phyloP scores from a whole-genome alignment of 176 grass and related monocot genomes.

The Coix lacrymajobi region DNA sequence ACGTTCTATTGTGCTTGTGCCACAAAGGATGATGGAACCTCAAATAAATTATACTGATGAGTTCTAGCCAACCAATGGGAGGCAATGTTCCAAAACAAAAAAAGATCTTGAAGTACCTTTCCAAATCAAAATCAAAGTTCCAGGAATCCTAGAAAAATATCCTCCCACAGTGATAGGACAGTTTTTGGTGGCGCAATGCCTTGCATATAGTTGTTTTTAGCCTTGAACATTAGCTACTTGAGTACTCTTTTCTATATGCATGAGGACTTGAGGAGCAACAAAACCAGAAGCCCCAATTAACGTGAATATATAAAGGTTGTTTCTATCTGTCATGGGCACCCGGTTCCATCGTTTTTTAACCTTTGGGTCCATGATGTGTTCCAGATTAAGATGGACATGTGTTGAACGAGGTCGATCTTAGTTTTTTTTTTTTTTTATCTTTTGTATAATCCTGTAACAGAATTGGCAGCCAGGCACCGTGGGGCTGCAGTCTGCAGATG shows the following conservation, averaged over 20 bases:
- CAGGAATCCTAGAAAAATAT: slow-evolving; percentile 8
- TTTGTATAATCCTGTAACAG: too few species aligned
- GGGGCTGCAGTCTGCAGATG: too few species aligned
- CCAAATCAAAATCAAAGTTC: slow-evolving; percentile 37
- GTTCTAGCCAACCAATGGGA: slow-evolving; percentile 33
- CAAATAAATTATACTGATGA: slow-evolving; percentile 28
- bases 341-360: too few species aligned
- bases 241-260: slow-evolving; percentile 47
- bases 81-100: slow-evolving; percentile 27
- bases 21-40: slow-evolving; percentile 30
- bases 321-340: too few species aligned
- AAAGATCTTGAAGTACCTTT: slow-evolving; percentile 32
- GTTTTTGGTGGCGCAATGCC: slow-evolving; percentile 18
- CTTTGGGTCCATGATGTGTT: too few species aligned
- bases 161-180: slow-evolving; percentile 22
- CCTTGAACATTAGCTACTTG: slow-evolving; percentile 29
- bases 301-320: too few species aligned
- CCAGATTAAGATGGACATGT: too few species aligned
- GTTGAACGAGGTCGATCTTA: too few species aligned
- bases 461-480: too few species aligned
- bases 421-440: too few species aligned
- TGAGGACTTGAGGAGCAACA: slow-evolving; percentile 17
- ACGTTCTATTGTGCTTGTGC: neutral
- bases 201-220: neutral
- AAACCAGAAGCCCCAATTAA: slow-evolving; percentile 42